Evolutionary conservation across 176 grass and related monocot genomes (phyloP), one percentile per base, ranked within the genome.

Genomic region (Lolium rigidum): DNA sequence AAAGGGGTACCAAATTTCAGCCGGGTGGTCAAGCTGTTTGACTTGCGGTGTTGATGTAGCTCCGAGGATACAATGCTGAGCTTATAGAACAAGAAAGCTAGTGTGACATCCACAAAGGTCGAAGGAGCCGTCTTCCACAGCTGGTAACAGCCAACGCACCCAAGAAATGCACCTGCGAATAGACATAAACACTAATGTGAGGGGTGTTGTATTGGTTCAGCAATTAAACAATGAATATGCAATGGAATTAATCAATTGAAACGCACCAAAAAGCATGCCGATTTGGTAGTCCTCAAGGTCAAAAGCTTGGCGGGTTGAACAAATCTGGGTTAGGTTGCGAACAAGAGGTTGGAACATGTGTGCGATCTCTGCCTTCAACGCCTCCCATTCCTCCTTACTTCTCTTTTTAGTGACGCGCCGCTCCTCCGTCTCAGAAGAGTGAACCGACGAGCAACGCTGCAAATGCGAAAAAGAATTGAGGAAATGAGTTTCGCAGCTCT

Each of bases 121-220:
- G 52, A 41, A 41, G 76, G 76, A 3, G 54, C 76, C 18, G 54
- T 57, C 54, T 43, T 78, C 76, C 76, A 78, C 10, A 78, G 52
- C 31, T 78, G 76, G 35, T 78, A 58, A 78, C 54, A 59, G 17
- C 54, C 76, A 39, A 78, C 16, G 3, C 18, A 78, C 1, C 17
- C 51, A 78, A 78, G 76, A 78, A 78, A 57, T 8, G 76, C 54
- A 21, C 76, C 76, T 78, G 10, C 51, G 21, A 7, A 5, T 76
- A 55, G 5, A 76, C n/a, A n/a, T 76, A 54, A 55, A 35, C 48
- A 72, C 10, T 13, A 47, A 14, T 47, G 69, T 21, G 20, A 72
- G 43, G 21, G 21, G 60, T 26, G 11, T 11, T 14, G 22, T 7
- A 63, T 26, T 28, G 71, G 44, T 74, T 18, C 15, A 55, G 38